These are phyloP conservation scores for Zymoseptoria brevis DNA, from an alignment of 2,329 filamentous ascomycete genomes.

Conservation along the genomic window DNA sequence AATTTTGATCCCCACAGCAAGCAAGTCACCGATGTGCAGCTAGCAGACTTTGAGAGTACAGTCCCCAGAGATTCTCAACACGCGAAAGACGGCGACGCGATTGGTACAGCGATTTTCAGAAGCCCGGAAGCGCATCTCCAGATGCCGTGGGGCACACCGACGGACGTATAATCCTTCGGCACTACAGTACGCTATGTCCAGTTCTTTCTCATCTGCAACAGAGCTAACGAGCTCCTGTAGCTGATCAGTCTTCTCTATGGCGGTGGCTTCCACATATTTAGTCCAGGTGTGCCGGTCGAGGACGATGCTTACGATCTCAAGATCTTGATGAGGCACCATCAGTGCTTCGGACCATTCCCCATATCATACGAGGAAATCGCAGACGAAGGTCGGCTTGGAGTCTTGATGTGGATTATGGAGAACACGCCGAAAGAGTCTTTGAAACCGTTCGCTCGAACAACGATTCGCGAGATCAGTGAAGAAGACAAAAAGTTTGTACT, in stretches of 20 bases:
- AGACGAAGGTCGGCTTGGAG: slow-evolving; percentile 6
- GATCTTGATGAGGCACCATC: slow-evolving; percentile 20
- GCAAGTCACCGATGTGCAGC: slow-evolving; percentile 28
- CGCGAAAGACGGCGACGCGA: slow-evolving; percentile 18
- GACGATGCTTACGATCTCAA: slow-evolving; percentile 21
- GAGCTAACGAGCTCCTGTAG: slow-evolving; percentile 6
- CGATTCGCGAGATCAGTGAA: slow-evolving; percentile 24
- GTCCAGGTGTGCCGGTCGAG: slow-evolving; percentile 9
- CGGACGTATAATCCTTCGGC: slow-evolving; percentile 36
- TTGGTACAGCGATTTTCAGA: slow-evolving; percentile 32
- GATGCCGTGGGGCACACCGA: slow-evolving; percentile 30
- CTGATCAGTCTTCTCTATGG: slow-evolving; percentile 25
- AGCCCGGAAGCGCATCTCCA: slow-evolving; percentile 30
- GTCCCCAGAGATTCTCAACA: slow-evolving; percentile 11
- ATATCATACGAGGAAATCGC: slow-evolving; percentile 19
- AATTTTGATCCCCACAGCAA: slow-evolving; percentile 22
- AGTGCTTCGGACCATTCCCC: slow-evolving; percentile 24
- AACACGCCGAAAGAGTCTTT: slow-evolving; percentile 1
- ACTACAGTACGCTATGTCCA: slow-evolving; percentile 24
- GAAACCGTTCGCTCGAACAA: slow-evolving; percentile 18
- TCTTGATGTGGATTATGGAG: slow-evolving; percentile 4
- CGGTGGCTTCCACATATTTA: slow-evolving; percentile 20
- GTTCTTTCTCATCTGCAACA: no score
- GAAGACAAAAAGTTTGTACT: slow-evolving; percentile 32
- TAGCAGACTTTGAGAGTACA: slow-evolving; percentile 15